Conservation (phyloP, 106 monocot species). For the Dioscorea dumetorum region DNA sequence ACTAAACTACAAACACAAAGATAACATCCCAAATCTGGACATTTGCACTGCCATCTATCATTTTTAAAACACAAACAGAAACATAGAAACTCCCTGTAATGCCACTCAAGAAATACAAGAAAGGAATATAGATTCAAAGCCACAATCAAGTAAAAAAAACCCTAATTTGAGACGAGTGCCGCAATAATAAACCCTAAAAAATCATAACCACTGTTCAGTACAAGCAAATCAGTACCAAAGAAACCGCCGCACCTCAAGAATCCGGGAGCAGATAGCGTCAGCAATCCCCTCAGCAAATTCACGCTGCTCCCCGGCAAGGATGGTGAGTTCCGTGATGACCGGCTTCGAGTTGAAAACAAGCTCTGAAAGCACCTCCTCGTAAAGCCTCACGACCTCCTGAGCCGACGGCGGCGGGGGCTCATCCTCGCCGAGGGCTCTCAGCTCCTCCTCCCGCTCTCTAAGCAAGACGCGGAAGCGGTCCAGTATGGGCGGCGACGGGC, state of each 20-base stretch:
- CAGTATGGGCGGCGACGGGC: slow-evolving; percentile 22
- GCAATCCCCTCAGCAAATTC: slow-evolving; percentile 57
- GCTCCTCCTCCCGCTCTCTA: slow-evolving; percentile 31
- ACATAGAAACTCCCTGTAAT: too few relatives aligned
- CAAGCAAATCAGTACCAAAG: neutral
- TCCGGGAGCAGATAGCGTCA: slow-evolving; percentile 58
- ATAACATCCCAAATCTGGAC: too few relatives aligned
- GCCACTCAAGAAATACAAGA: too few relatives aligned
- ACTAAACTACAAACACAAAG: too few relatives aligned
- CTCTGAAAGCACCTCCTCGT: slow-evolving; percentile 63
- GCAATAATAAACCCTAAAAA: too few relatives aligned
- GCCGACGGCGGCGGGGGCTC: slow-evolving; percentile 3
- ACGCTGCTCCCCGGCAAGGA: slow-evolving; percentile 79
- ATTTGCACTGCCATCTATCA: too few relatives aligned
- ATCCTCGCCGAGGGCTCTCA: slow-evolving; percentile 9
- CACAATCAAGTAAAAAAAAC: too few relatives aligned
- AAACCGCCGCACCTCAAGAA: slow-evolving; percentile 47
- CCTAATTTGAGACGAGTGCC: too few relatives aligned
- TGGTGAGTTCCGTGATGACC: slow-evolving; percentile 89
- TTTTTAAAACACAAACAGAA: too few relatives aligned
- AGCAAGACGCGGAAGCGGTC: slow-evolving; percentile 53
- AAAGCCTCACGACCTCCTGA: slow-evolving; percentile 49
- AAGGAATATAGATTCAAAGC: too few relatives aligned
- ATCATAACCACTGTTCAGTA: too few relatives aligned
- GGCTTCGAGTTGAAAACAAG: slow-evolving; percentile 95